Base-by-base conservation (phyloP, 148 eudicot species). In the Tetragonia tetragonoides region DNA sequence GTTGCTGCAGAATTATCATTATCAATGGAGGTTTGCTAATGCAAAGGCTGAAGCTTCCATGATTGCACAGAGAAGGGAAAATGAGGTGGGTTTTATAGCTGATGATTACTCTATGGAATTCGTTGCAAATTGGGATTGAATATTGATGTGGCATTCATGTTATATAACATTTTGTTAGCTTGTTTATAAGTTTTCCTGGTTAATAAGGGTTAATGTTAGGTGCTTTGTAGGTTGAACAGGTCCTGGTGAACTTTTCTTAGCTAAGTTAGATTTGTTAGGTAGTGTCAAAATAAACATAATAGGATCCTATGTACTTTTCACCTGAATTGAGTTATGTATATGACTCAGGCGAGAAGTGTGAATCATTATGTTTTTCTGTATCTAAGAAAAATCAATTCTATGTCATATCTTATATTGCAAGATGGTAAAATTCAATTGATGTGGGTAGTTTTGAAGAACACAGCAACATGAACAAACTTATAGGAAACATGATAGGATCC, bases 21-120 rank as follows among this genome's bases (percentile, higher is more conserved):
- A 91, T 77, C 94, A 87, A 72, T 93, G 94, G 94, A 85, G 91
- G 74, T 89, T 78, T 78, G 88, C 87, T 37, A 93, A 88, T 87
- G 92, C 94, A 6, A 91, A 82, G 77, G 90, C 97, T 17, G 84
- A 89, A 64, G 88, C 88, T 34, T 80, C 88, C 57, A 63, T 89
- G 80, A 68, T 34, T 68, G 61, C 88, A 18, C 91, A 90, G 81
- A 88, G 86, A 79, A 81, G 21, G 82, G 88, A 91, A 83, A 74
- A 89, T 70, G 96, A 93, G 98, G 98, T 93, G 57, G 37, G 93
- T 83, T 5, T 28, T 5, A 1, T 34, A 6, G 73, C 6, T 6
- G 60, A 68, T 11, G 7, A 34, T 46, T 64, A 42, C 17, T 56
- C 39, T 72, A 21, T 46, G 34, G 24, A 34, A 44, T 46, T 49